A percentile compares a stretch with the other conserved stretches of the same genome.
phyloP scores from a whole-genome alignment of 176 grass and related monocot genomes.

The Avena atlantica region DNA sequence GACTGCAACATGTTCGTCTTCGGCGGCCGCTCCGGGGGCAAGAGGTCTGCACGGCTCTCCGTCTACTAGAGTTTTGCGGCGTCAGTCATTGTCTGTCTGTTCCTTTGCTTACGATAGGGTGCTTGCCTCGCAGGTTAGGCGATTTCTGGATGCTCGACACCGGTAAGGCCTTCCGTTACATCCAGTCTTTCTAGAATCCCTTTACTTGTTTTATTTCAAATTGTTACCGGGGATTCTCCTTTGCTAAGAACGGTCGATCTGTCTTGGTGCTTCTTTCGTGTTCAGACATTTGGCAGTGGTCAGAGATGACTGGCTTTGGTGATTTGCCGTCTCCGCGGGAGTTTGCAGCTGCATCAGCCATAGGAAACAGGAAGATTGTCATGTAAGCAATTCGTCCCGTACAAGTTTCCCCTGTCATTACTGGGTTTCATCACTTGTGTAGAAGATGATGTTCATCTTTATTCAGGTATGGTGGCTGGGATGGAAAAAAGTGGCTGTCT shows the following conservation, averaged over 20 bases:
- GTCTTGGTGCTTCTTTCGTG: constrained; percentile 35
- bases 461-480: constrained; percentile 92
- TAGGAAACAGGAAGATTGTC: constrained; percentile 92
- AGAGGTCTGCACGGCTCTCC: constrained; percentile 50
- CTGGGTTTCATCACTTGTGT: neutral
- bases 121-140: constrained; percentile 63
- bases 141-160: constrained; percentile 99
- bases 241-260: neutral
- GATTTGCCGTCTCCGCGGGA: constrained; percentile 91
- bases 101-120: constrained; percentile 16
- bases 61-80: neutral
- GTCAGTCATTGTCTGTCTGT: neutral
- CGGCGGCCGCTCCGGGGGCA: constrained; percentile 78
- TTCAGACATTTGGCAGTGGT: constrained; percentile 98
- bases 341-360: constrained; percentile 85
- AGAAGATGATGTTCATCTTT: constrained; percentile 24
- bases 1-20: constrained; percentile 87
- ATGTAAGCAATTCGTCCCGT: constrained; percentile 63
- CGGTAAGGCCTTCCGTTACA: constrained; percentile 38
- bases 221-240: neutral
- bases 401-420: neutral
- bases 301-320: constrained; percentile 86
- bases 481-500: constrained; percentile 95
- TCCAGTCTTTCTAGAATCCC: neutral
- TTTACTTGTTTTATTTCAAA: neutral